Evolutionary conservation across 441 rosid genomes (phyloP).

Genomic region (Isatis lusitanica): DNA sequence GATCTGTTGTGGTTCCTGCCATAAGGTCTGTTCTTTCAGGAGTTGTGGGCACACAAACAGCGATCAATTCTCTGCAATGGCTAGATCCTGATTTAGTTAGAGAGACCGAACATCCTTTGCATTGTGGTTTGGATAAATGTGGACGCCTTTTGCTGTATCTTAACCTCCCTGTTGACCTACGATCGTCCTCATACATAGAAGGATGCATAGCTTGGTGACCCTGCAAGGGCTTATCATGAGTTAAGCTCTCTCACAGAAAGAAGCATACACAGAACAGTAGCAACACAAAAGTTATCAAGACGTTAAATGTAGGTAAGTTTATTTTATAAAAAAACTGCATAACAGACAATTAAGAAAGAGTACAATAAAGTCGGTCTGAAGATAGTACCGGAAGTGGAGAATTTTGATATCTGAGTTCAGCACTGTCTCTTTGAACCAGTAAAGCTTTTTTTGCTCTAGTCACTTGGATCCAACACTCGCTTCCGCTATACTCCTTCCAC

Average conservation of each 20-base stretch:
- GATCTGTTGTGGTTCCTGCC: background rate
- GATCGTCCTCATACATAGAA: constrained; percentile 44
- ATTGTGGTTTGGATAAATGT: constrained; percentile 31
- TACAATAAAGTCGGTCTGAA: background rate
- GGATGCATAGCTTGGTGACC: constrained; percentile 45
- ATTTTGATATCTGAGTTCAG: constrained; percentile 14
- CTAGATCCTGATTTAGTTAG: constrained; percentile 23
- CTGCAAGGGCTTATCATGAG: constrained; percentile 37
- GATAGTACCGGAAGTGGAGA: constrained; percentile 36
- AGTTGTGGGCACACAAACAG: background rate
- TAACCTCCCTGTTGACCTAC: constrained; percentile 36
- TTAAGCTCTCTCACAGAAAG: background rate
- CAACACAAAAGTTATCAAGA: too few relatives aligned
- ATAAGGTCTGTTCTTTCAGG: background rate
- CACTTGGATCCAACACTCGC: constrained; percentile 42
- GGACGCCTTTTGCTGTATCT: constrained; percentile 41
- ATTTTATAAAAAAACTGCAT: too few relatives aligned
- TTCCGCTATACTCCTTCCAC: constrained; percentile 36
- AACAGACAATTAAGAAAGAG: background rate
- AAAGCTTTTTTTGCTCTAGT: constrained; percentile 44
- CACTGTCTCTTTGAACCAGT: constrained; percentile 34
- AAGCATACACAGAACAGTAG: background rate
- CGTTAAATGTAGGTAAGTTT: too few relatives aligned
- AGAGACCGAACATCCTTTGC: constrained; percentile 39
- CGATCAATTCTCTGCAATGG: constrained; percentile 2